These are phyloP conservation scores for Leccinum imitatum DNA, from an alignment of 768 basidiomycete genomes.

Conservation along the genomic window DNA sequence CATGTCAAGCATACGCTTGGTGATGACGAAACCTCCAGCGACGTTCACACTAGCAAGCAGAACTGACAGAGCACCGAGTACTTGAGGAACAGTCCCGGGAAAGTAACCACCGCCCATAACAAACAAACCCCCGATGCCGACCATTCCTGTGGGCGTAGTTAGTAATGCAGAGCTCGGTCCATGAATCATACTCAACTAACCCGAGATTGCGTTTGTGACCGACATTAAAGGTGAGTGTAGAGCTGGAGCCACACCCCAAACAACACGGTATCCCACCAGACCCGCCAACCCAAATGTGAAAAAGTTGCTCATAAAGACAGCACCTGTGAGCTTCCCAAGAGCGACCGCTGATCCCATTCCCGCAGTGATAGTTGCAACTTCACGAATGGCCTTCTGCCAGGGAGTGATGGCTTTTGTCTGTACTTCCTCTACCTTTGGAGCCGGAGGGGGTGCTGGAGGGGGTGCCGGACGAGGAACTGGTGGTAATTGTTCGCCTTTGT, in stretches of 20 bases:
- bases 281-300: slow-evolving; percentile 88
- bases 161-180: neutral
- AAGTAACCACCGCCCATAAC: slow-evolving; percentile 89
- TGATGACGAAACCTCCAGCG: slow-evolving; percentile 85
- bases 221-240: slow-evolving; percentile 90
- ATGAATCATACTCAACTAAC: slow-evolving; percentile 37
- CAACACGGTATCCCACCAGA: slow-evolving; percentile 82
- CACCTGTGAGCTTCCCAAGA: slow-evolving; percentile 76
- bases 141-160: slow-evolving; percentile 49
- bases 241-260: slow-evolving; percentile 88
- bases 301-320: slow-evolving; percentile 85
- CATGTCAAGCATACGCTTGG: slow-evolving; percentile 92
- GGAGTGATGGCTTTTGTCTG: slow-evolving; percentile 66
- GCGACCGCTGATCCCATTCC: slow-evolving; percentile 75
- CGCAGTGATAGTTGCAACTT: slow-evolving; percentile 70
- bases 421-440: slow-evolving; percentile 45
- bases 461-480: slow-evolving; percentile 69
- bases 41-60: slow-evolving; percentile 87
- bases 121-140: slow-evolving; percentile 83
- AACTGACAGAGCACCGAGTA: slow-evolving; percentile 79
- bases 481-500: slow-evolving; percentile 63
- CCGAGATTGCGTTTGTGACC: slow-evolving; percentile 87
- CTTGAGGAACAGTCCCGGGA: slow-evolving; percentile 79
- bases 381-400: slow-evolving; percentile 77
- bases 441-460: slow-evolving; percentile 55